Percentiles rank a stretch among this genome's conserved stretches.
Evolutionary conservation across 2,329 filamentous ascomycete genomes (phyloP).

Genomic region (Phyllosticta paracitricarpa): DNA sequence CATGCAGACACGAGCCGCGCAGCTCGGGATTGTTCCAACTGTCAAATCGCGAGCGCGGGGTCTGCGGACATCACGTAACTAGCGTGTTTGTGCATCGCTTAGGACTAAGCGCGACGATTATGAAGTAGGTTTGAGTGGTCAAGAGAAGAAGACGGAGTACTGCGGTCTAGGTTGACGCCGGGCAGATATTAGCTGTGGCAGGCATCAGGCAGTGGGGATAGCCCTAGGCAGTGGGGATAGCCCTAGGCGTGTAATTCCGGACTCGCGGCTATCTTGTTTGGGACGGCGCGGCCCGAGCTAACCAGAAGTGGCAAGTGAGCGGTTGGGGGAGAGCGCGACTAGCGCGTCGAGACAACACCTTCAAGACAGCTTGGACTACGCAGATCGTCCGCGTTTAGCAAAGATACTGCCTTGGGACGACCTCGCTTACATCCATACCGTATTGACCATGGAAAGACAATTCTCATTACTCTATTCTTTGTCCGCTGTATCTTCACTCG

Average conservation of each 20-base stretch:
- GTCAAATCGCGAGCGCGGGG: background rate
- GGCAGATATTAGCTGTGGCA: background rate
- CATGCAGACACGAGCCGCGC: background rate
- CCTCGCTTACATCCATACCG: too few species aligned
- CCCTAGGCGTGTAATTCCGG: background rate
- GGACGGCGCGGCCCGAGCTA: background rate
- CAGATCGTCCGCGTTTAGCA: too few species aligned
- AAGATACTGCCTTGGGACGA: too few species aligned
- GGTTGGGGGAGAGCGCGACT: background rate
- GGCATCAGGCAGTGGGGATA: background rate
- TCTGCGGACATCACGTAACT: background rate
- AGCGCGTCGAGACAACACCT: background rate
- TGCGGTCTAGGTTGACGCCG: background rate
- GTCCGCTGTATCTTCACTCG: background rate
- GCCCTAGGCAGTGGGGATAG: background rate
- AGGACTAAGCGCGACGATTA: background rate
- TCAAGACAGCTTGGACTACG: background rate
- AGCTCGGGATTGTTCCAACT: background rate
- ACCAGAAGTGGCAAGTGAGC: background rate
- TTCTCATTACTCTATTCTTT: background rate
- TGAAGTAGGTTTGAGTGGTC: background rate
- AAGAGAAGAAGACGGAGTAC: background rate
- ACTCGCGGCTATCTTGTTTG: background rate
- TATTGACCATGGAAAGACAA: too few species aligned
- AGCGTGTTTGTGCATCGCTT: background rate